Evolutionary conservation across 441 rosid genomes (phyloP), one percentile per base, ranked within the genome.

Genomic region (Aleurites moluccanus): DNA sequence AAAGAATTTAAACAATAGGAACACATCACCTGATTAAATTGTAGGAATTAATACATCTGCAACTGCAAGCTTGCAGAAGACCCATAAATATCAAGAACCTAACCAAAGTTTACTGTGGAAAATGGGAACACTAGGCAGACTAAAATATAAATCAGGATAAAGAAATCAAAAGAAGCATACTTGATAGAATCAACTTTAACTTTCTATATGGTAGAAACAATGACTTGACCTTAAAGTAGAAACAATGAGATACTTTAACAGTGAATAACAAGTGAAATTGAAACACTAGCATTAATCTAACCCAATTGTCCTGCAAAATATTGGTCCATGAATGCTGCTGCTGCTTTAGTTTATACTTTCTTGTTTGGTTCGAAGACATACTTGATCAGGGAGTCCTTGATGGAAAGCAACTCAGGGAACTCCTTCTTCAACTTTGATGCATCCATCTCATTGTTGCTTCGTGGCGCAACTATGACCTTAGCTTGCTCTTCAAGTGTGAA

Each of bases 401-500:
- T 92, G 3, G 92, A 60, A 38, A 92, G 85, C 88, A 94, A 75
- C 77, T 89, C 94, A 0, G 96, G 97, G 74, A 94, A 92, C 89
- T 94, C 98, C 0, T 81, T 84, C 85, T 91, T 90, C 88, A 94
- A 83, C 88, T 94, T 94, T 38, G 91, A 67, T 28, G 91, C 93
- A 67, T 90, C 95, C 96, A 94, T 76, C 85, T 94, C 96, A 3
- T 94, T 94, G 78, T 94, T 94, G 88, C 97, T 92, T 66, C 98
- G 80, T 1, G 97, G 86, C 55, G 98, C 98, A 3, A 94, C 91
- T 0, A 94, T 94, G 79, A 92, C 97, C 84, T 94, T 88, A 20
- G 98, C 95, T 74, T 94, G 98, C 84, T 94, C 97, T 77, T 94
- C 98, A 69, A 92, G 74, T 44, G 86, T 91, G 84, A 94, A 92